Evolutionary conservation across 2,329 filamentous ascomycete species (phyloP), one percentile per base, ranked within the genome.

Genomic region (Fusarium dimerum): DNA sequence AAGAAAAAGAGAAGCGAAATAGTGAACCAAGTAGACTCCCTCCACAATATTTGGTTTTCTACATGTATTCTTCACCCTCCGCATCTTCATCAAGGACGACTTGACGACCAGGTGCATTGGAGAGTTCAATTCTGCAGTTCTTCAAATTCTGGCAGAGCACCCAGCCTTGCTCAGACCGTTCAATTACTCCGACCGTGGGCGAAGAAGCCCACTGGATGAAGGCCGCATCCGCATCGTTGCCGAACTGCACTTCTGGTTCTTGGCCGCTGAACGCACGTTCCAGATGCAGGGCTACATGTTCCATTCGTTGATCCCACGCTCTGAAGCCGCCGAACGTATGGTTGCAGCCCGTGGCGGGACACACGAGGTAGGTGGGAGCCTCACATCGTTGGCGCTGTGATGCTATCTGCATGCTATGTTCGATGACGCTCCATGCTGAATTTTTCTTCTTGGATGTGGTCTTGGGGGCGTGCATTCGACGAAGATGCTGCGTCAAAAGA

Each of bases 401-500:
- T 3, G 78, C 73, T 9, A 71, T 65, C 58, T 87, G 84, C 44
- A 88, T 76, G 3, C 67, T 59, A 17, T 80, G 77, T 9, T 92
- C 74, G 12, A 77, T 75, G 6, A 76, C 74, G 45, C 88, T 82
- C 72, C 75, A 78, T 13, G 75, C 72, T 1, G 65, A 56, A 17
- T 50, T 71, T 67, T 48, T 73, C 2, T 70, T 56, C 49, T 78
- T 45, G 43, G 44, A 29, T 48, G 7, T 48, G 18, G 36, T 58
- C 48, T 12, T 44, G 69, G 0, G 82, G 80, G 0, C 77, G 67
- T 97, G 92, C 90, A 95, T 95, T 43, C 93, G 87, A 6, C 90
- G 83, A 2, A 93, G 79, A 66, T 97, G 93, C 65, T 96, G 91
- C 0, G 88, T 90, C 74, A 92, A 96, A 10, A 97, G 82, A 65